phyloP scores from a whole-genome alignment of 139 green algal genomes.

The Tetratostichococcus sp. region DNA sequence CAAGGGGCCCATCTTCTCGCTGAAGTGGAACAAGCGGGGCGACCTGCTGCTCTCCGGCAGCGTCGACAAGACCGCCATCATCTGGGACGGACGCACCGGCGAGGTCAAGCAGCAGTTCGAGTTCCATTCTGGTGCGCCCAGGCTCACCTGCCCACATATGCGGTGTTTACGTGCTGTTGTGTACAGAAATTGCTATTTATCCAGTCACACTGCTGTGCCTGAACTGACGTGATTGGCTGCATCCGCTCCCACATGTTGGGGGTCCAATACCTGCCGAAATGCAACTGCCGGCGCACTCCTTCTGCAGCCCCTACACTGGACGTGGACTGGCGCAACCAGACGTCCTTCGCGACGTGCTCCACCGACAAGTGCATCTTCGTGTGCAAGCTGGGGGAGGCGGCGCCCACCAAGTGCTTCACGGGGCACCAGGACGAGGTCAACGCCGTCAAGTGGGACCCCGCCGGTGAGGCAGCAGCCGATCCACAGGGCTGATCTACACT shows the following conservation, averaged over 20 bases:
- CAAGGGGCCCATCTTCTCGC: slow-evolving; percentile 80
- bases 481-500: neutral
- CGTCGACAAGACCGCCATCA: slow-evolving; percentile 78
- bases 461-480: neutral
- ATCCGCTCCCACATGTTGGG: slow-evolving; percentile 2
- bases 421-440: slow-evolving; percentile 91
- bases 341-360: slow-evolving; percentile 84
- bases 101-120: slow-evolving; percentile 72
- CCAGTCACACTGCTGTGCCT: no score
- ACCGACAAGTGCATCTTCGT: slow-evolving; percentile 84
- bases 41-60: slow-evolving; percentile 81
- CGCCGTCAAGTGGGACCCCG: slow-evolving; percentile 79
- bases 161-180: slow-evolving; percentile 10
- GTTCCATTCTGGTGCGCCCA: slow-evolving; percentile 55
- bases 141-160: neutral
- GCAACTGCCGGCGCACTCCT: no score
- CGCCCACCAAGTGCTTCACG: slow-evolving; percentile 65
- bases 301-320: slow-evolving; percentile 75
- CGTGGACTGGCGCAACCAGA: slow-evolving; percentile 89
- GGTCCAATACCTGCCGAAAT: no score
- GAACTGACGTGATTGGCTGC: no score
- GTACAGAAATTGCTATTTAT: neutral
- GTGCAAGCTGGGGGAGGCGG: slow-evolving; percentile 66
- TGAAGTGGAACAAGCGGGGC: slow-evolving; percentile 90
- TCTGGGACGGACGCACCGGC: slow-evolving; percentile 75